These are phyloP conservation scores for Euryodendron excelsum DNA, from an alignment of 148 eudicot genomes.

Conservation along the genomic window DNA sequence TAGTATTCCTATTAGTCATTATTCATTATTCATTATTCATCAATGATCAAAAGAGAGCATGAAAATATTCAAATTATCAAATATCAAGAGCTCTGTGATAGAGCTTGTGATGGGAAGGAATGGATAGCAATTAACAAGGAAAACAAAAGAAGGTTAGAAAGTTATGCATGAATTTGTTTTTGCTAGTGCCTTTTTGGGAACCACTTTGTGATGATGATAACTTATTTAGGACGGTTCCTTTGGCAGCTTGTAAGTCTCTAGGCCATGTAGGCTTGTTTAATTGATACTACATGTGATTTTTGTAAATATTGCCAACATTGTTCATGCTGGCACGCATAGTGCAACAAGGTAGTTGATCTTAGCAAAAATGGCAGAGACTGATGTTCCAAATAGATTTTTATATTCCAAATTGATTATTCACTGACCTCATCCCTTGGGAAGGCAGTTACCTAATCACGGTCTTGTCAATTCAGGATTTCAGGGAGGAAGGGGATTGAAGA, in stretches of 20 bases:
- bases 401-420: neutral
- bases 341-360: neutral
- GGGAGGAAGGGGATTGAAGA: neutral
- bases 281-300: neutral
- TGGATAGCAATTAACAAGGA: neutral
- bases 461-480: conserved; percentile 8
- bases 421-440: neutral
- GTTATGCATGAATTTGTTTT: neutral
- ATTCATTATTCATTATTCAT: neutral
- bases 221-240: neutral
- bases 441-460: neutral
- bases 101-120: neutral
- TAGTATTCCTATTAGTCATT: neutral
- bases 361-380: neutral
- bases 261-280: neutral
- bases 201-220: neutral
- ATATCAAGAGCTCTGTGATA: neutral
- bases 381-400: neutral
- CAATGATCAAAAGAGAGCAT: neutral
- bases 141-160: neutral
- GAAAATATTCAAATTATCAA: neutral
- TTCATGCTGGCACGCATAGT: neutral
- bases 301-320: neutral
- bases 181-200: neutral
- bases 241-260: neutral